phyloP scores from a whole-genome alignment of 805 yeast genomes.

The Metschnikowia gelsemii region DNA sequence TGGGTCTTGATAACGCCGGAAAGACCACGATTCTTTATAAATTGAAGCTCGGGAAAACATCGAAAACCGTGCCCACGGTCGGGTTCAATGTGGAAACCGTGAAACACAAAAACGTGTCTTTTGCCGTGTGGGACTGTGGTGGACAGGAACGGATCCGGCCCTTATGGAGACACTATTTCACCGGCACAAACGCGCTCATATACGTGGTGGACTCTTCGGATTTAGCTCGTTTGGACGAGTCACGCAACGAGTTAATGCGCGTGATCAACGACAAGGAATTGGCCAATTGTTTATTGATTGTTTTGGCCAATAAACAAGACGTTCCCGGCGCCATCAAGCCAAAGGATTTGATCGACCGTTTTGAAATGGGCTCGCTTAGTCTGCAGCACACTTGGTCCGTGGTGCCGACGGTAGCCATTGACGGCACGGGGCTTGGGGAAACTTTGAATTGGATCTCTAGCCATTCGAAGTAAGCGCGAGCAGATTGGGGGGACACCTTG shows the following conservation, averaged over 20 bases:
- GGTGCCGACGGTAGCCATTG: constrained; percentile 84
- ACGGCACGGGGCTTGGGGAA: constrained; percentile 87
- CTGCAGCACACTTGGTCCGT: constrained; percentile 82
- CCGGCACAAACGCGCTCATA: constrained; percentile 88
- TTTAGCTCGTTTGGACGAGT: constrained; percentile 66
- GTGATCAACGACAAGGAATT: constrained; percentile 83
- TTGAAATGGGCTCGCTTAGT: constrained; percentile 60
- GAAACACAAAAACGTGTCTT: constrained; percentile 74
- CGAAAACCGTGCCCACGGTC: constrained; percentile 77
- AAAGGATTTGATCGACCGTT: constrained; percentile 71
- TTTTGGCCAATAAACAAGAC: constrained; percentile 89
- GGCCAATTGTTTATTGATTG: constrained; percentile 73
- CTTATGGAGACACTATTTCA: constrained; percentile 92
- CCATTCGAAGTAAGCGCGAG: constrained; percentile 40
- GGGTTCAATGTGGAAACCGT: constrained; percentile 92
- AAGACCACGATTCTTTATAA: constrained; percentile 86
- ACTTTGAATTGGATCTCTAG: constrained; percentile 83
- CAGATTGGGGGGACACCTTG: background rate
- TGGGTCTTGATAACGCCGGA: constrained; percentile 92
- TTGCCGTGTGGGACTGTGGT: constrained; percentile 94
- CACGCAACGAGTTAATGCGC: constrained; percentile 72
- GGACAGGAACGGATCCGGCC: constrained; percentile 93
- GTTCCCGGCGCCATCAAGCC: constrained; percentile 70
- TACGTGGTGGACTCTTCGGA: constrained; percentile 89
- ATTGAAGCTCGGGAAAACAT: constrained; percentile 70